Evolutionary conservation across 2,329 filamentous ascomycete genomes (phyloP), one percentile per base, ranked within the genome.

Genomic region (Aspergillus versicolor): DNA sequence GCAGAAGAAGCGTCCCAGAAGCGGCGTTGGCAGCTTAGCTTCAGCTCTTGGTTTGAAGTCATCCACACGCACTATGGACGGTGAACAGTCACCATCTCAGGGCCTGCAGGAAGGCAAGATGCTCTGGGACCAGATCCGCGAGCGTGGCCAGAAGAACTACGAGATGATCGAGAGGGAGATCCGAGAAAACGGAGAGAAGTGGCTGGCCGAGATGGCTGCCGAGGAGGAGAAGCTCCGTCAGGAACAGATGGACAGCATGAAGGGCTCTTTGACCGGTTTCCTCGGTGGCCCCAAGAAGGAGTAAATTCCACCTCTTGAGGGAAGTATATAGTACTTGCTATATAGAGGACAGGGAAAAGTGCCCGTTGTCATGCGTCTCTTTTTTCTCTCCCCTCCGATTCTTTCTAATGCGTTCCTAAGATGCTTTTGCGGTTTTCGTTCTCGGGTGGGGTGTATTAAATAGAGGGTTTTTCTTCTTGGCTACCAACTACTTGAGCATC

Each of bases 81-180:
- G 90, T 49, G 88, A 92, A 70, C 82, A 85, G 61, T 86, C 83
- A 65, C 82, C 89, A 1, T 82, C 83, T 2, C 91, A 96, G 71
- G 91, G 90, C 12, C 85, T 94, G 60, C 87, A 89, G 2, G 88
- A 96, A 75, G 94, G 93, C 67, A 99, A 97, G 84, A 97, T 97
- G 91, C 81, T 97, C 64, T 92, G 92, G 76, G 94, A 99, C 71
- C 88, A 96, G 74, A 92, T 94, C 50, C 87, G 94, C 49, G 94
- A 99, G 78, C 85, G 92, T 49, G 94, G 94, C 34, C 90, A 92
- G 77, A 88, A 88, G 73, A 89, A 92, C 75, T 99, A 97, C 76
- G 86, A 96, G 79, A 78, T 88, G 65, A 83, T 97, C 61, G 93
- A 97, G 75, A 88, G 88, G 76, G 89, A 96, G 78, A 96, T 99